A percentile compares a stretch with the other conserved stretches of the same genome.
Evolutionary conservation across 2,329 filamentous ascomycete genomes (phyloP).

Genomic region (Arthrobotrys conoides): DNA sequence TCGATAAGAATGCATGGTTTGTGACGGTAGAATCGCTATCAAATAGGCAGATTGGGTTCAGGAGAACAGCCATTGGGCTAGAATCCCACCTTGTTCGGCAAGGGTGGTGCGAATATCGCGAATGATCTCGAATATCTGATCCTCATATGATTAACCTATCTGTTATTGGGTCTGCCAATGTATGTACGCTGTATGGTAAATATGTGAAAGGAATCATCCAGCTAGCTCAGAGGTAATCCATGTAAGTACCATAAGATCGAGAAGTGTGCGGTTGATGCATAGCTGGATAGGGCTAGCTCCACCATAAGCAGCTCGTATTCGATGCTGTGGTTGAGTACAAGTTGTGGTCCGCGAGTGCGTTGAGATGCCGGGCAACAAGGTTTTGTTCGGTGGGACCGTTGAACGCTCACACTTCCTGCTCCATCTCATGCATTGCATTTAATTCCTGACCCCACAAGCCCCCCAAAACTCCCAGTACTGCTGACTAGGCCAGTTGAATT

Average conservation of each 20-base stretch:
- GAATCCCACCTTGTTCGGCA: not conserved
- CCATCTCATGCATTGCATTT: not conserved
- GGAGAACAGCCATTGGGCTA: not conserved
- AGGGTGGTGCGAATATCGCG: not conserved
- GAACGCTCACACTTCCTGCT: not conserved
- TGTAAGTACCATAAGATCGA: not conserved
- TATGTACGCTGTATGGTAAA: not conserved
- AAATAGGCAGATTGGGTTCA: slow-evolving; percentile 15
- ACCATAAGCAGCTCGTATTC: slow-evolving; percentile 26
- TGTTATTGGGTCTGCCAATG: not conserved
- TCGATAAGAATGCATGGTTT: slow-evolving; percentile 1
- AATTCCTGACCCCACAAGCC: not conserved
- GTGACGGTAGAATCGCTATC: not conserved
- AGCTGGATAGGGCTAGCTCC: not conserved
- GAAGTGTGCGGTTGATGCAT: slow-evolving; percentile 5
- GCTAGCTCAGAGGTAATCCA: not conserved
- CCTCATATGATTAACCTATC: not conserved
- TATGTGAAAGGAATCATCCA: slow-evolving; percentile 17
- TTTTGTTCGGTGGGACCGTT: slow-evolving; percentile 3
- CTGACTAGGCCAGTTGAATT: not conserved
- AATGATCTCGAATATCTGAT: not conserved
- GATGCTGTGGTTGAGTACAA: not conserved
- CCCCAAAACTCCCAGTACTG: not conserved
- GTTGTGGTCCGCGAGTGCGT: not conserved
- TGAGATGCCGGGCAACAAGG: not conserved